Base-by-base conservation (phyloP, 129 eudicot genomes). In the Centella asiatica region DNA sequence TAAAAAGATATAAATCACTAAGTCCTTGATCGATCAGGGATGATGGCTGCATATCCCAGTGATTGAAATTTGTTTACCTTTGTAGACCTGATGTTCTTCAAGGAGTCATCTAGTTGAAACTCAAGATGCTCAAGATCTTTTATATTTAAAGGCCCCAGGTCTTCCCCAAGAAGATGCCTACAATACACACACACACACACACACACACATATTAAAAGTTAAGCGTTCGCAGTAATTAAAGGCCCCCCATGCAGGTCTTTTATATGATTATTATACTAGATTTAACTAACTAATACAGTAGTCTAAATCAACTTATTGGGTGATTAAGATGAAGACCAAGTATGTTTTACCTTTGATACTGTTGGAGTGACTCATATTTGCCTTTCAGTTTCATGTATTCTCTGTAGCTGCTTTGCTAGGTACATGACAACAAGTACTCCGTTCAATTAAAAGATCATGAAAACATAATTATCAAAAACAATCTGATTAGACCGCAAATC, bases 131-230 rank as follows among this genome's bases (percentile, higher is more conserved):
- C 95, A 17, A 90, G 89, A 51, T 90, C 97, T 67, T 90, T 86
- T 25, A 86, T 77, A 69, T 81, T 90, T 24, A 90, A 33, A 8
- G 89, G 93, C 64, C 83, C 89, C 27, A 90, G 50, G 46, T 90
- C 97, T 77, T 90, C 97, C 58, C 97, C 97, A 33, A 86, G 86
- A 45, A 90, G 85, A 59, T 90, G 90, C 78, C 97, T 90, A 60
- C 54, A 60, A 60, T 28, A 66, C 55, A 14, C 33, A 9, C 2
- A 23, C 2, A 20, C 12, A 2, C 3, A 23, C 22, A 50, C 29
- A 20, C 29, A 44, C 10, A 18, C 2, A 0, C 1, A 23, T 13
- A 50, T 1, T 2, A 47, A 23, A 47, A 18, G 22, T 11, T 44
- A 17, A 47, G n/a, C 0, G 22, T 47, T n/a, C 6, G 7, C 1